Base-by-base conservation (phyloP, 2,329 filamentous ascomycete genomes). In the Trichoderma koningii region DNA sequence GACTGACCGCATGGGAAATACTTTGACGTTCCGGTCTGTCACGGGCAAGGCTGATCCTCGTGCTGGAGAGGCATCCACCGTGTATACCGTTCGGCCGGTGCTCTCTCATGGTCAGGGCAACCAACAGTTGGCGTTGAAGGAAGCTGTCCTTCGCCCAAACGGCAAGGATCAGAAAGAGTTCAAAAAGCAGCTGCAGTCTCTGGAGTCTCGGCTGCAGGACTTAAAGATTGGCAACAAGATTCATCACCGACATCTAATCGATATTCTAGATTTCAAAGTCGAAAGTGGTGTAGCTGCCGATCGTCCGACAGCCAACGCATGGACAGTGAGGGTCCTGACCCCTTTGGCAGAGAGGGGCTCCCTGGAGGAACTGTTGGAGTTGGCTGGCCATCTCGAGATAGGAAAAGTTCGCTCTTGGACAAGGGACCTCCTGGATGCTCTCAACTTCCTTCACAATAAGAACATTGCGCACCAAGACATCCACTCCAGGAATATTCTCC, bases 371-470 rank as follows among this genome's bases (percentile, higher is more conserved):
- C 82, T 96, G 21, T 82, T 99, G 34, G 89, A 94, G 64, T 85
- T 94, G 66, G 87, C 92, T 48, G 92, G 90, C 5, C 85, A 85
- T 34, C 80, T 97, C 57, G 86, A 89, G 48, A 85, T 91, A 59
- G 85, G 86, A 68, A 93, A 89, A 73, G 88, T 93, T 51, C 89
- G 93, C 61, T 88, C 91, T 26, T 98, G 93, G 89, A 95, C 92
- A n/a, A 87, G 93, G 66, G 92, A 97, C 71, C 82, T 99, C 19
- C 84, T 99, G 28, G 92, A 97, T 77, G 95, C 89, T 0, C 80
- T 99, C 30, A 90, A 92, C 66, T 96, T 90, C 74, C 86, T 96
- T 60, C 94, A 98, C 76, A 89, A 89, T 69, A 89, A 91, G 73
- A 92, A 92, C 21, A 83, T 97, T 64, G 82, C 92, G 26, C 95